These are phyloP conservation scores for Lipomyces spencermartinsiae DNA, from an alignment of 805 yeast genomes.

Conservation along the genomic window DNA sequence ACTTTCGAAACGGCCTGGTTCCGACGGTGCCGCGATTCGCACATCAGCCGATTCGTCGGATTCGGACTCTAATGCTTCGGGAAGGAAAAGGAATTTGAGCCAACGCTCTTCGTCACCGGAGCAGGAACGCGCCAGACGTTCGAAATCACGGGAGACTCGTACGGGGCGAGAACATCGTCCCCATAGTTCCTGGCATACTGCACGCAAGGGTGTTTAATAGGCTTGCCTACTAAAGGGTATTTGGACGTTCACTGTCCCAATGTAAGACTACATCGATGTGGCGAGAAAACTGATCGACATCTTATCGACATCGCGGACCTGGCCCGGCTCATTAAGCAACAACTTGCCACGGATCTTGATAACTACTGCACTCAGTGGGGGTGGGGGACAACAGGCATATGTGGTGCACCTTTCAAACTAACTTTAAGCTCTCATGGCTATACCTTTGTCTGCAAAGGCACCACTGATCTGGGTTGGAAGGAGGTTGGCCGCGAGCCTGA, in stretches of 20 bases:
- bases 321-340: background rate
- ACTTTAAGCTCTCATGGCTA: constrained; percentile 5
- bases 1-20: background rate
- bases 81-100: constrained; percentile 5
- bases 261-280: constrained; percentile 4
- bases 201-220: constrained; percentile 7
- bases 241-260: constrained; percentile 10
- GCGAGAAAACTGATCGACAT: constrained; percentile 7
- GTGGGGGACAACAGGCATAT: background rate
- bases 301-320: background rate
- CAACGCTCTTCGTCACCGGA: background rate
- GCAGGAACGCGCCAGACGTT: background rate
- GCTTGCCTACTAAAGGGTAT: background rate
- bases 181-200: constrained; percentile 2
- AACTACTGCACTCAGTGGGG: constrained; percentile 3
- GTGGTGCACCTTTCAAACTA: constrained; percentile 8
- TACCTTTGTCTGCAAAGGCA: constrained; percentile 9
- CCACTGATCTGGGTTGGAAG: background rate
- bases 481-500: constrained; percentile 1
- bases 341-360: constrained; percentile 6
- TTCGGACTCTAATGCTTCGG: constrained; percentile 6
- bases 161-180: background rate
- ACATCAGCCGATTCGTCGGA: constrained; percentile 5
- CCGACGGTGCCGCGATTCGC: background rate
- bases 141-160: constrained; percentile 1